Evolutionary conservation across 495 filamentous ascomycete genomes (phyloP), one percentile per base, ranked within the genome.

Genomic region (Xylaria palmicola): DNA sequence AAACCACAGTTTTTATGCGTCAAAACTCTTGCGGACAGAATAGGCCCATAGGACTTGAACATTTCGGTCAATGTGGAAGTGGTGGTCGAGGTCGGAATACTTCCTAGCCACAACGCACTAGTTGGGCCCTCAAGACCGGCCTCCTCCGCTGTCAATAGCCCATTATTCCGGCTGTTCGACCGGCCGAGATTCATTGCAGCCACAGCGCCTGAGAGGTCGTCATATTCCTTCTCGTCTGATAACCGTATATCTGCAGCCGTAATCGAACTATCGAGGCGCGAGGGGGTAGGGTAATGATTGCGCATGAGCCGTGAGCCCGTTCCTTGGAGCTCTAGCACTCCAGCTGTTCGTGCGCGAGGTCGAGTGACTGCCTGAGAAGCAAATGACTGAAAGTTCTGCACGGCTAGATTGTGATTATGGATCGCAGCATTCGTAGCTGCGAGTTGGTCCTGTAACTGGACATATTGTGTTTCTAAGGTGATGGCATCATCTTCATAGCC

Each of bases 1-100:
- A 98, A 98, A 6, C 94, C 94, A 72, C 94, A 98, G 70, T 96
- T 98, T 84, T 98, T 98, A 79, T 98, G 94, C 12, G 94, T 97
- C 63, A 98, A 80, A 13, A 98, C 95, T 60, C 94, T 83, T 36
- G 91, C 92, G 15, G 93, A 97, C 65, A 93, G 86, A 66, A 98
- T 96, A 22, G 89, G 87, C 15, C 94, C 94, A 65, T 94, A 95
- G 44, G 87, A 78, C 68, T 89, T 88, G 74, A 98, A 98, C 74
- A 97, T 96, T 57, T 92, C 90, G 51, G 90, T 91, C 45, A 98
- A 74, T 2, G 94, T 97, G 15, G 91, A 93, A 26, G 92, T 90
- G 0, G 94, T 98, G 5, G 94, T 98, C 7, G 94, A 98, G 9
- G 93, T 88, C n/a, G 94, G 94, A 55, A 98, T 97, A 69, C 92